Base-by-base conservation (phyloP, 1,284 basidiomycete species). In the Ustilago cynodontis region DNA sequence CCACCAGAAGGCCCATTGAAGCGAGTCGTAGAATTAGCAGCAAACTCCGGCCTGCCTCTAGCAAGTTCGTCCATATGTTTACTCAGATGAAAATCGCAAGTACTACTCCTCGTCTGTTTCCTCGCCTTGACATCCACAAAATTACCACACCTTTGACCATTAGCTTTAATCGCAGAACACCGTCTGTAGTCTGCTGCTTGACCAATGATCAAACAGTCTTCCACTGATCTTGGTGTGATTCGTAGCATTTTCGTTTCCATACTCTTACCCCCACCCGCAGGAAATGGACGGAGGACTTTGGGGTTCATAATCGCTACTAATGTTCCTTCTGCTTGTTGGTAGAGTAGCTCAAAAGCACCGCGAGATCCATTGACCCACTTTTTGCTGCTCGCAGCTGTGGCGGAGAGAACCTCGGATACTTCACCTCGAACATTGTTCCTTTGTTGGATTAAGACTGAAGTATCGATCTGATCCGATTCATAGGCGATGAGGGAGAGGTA, bases 261-360 rank as follows among this genome's bases (percentile, higher is more conserved):
- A 5, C 43, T 24, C 1, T 41, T 37, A 14, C 64, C 62, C 28
- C 47, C 54, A 72, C 92, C 59, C 2, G 54, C 28, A 8, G 43
- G n/a, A 26, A 45, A 91, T 14, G 94, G 94, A 80, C 93, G 93
- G 61, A 96, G 87, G 41, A 98, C 90, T 66, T 90, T 90, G 0
- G 96, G 95, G 82, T 96, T 98, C 28, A 98, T 87, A 37, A 99
- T 88, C 0, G 94, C 93, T 28, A 99, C 88, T 2, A 98, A 93
- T 52, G 93, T 92, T 1, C 96, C 96, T 72, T 94, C 93, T 54
- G 90, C 90, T 70, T 96, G 87, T 83, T 93, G 93, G 65, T 92
- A 91, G 87, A 93, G 90, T 73, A 88, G 89, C 85, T 98, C 96
- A 83, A 94, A 99, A 0, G 95, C 95, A 7, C 96, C 95, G 2